These are phyloP conservation scores for Buxus sempervirens DNA, from an alignment of 164 flowering plant species.

Conservation along the genomic window DNA sequence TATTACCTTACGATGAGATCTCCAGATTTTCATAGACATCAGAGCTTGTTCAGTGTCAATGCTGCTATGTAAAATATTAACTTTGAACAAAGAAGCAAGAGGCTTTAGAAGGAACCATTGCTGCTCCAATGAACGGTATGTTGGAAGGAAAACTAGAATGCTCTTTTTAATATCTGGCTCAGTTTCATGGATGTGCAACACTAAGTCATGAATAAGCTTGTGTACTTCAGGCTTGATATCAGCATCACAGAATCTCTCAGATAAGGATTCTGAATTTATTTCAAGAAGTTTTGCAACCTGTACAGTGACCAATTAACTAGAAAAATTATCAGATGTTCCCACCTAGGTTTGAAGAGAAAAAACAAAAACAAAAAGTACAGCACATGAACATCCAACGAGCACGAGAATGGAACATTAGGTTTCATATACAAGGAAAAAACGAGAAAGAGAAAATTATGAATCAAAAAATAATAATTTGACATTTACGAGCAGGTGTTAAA, in stretches of 20 bases:
- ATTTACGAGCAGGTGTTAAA: neutral
- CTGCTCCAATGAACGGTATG: conserved; percentile 75
- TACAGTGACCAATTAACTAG: conserved; percentile 7
- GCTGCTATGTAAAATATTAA: conserved; percentile 89
- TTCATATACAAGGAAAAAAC: neutral
- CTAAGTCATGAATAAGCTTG: conserved; percentile 71
- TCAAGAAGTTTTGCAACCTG: conserved; percentile 76
- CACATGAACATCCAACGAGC: neutral
- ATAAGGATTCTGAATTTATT: conserved; percentile 33
- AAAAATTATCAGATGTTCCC: conserved; percentile 1
- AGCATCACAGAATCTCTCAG: conserved; percentile 43
- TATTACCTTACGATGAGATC: conserved; percentile 79
- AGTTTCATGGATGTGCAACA: conserved; percentile 72
- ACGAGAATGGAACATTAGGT: neutral
- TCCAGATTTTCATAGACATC: conserved; percentile 76
- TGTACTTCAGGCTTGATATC: conserved; percentile 65
- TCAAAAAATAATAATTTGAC: neutral
- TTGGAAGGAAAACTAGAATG: conserved; percentile 93
- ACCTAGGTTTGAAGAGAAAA: neutral
- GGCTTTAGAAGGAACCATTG: conserved; percentile 72
- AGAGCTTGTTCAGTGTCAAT: conserved; percentile 89
- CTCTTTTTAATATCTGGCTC: conserved; percentile 90
- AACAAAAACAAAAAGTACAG: neutral
- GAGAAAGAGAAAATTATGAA: neutral
- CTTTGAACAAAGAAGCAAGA: conserved; percentile 52